A percentile compares a stretch with the other conserved stretches of the same genome.
Evolutionary conservation across 805 yeast species (phyloP).

Genomic region (Komagataella mondaviorum): DNA sequence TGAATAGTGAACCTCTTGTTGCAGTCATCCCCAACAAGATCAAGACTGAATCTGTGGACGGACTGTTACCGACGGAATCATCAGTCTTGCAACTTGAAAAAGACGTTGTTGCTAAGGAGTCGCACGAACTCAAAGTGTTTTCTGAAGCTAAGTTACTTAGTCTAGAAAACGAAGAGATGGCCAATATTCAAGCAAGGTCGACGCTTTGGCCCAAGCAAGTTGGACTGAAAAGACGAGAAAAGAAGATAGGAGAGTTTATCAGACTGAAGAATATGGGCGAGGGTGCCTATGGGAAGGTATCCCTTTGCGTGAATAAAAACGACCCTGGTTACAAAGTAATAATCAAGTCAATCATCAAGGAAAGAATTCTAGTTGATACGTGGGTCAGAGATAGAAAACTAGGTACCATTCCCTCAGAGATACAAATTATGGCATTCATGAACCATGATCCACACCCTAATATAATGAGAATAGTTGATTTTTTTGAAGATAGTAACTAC

Average conservation of each 20-base stretch:
- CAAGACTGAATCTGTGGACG: background rate
- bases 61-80: background rate
- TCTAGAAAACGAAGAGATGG: constrained; percentile 31
- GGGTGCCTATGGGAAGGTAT: constrained; percentile 95
- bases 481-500: constrained; percentile 82
- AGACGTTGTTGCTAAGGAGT: background rate
- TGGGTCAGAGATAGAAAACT: constrained; percentile 90
- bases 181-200: constrained; percentile 21
- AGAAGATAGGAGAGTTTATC: constrained; percentile 57
- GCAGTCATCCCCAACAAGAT: background rate
- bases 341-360: constrained; percentile 82
- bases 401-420: constrained; percentile 95
- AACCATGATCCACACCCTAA: constrained; percentile 74
- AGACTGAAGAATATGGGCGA: constrained; percentile 77
- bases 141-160: constrained; percentile 16
- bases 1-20: background rate
- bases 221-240: constrained; percentile 60
- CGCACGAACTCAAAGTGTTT: background rate
- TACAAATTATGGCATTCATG: constrained; percentile 80
- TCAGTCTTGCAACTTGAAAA: background rate
- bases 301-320: constrained; percentile 54
- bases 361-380: constrained; percentile 86
- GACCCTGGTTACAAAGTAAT: constrained; percentile 59
- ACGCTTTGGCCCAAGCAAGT: constrained; percentile 37
- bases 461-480: constrained; percentile 75